These are phyloP conservation scores for Fusarium sp. DNA, from an alignment of 2,329 filamentous ascomycete species.

Conservation along the genomic window DNA sequence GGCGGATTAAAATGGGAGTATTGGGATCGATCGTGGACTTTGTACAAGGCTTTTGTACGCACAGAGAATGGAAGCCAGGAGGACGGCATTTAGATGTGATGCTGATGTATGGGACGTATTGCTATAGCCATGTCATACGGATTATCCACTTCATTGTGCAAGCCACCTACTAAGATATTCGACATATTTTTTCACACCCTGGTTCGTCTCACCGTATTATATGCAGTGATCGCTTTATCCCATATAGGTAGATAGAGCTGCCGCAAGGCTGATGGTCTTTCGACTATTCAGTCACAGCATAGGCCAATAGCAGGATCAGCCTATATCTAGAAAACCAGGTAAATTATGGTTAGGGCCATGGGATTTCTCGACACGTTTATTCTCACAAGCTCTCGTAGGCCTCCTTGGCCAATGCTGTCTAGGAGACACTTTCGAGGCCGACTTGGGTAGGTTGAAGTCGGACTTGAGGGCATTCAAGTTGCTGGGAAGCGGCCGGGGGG, in stretches of 20 bases:
- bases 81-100: slow-evolving; percentile 3
- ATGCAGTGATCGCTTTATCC: background rate
- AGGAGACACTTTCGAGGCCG: background rate
- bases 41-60: slow-evolving; percentile 29
- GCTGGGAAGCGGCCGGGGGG: slow-evolving; percentile 48
- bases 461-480: slow-evolving; percentile 67
- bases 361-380: no score
- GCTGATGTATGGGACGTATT: background rate
- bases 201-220: background rate
- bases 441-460: slow-evolving; percentile 56
- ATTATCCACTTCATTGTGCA: slow-evolving; percentile 3
- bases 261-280: background rate
- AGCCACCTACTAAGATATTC: background rate
- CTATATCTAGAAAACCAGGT: background rate
- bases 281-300: background rate
- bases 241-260: background rate
- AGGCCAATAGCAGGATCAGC: background rate
- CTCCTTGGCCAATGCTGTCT: background rate
- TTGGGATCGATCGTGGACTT: slow-evolving; percentile 30
- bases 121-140: slow-evolving; percentile 2
- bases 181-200: slow-evolving; percentile 14
- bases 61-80: slow-evolving; percentile 4
- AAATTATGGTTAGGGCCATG: background rate
- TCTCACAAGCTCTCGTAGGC: no score
- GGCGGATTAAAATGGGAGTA: slow-evolving; percentile 42